phyloP scores from a whole-genome alignment of 2,329 filamentous ascomycete species.

The Pseudomassariella vexata region DNA sequence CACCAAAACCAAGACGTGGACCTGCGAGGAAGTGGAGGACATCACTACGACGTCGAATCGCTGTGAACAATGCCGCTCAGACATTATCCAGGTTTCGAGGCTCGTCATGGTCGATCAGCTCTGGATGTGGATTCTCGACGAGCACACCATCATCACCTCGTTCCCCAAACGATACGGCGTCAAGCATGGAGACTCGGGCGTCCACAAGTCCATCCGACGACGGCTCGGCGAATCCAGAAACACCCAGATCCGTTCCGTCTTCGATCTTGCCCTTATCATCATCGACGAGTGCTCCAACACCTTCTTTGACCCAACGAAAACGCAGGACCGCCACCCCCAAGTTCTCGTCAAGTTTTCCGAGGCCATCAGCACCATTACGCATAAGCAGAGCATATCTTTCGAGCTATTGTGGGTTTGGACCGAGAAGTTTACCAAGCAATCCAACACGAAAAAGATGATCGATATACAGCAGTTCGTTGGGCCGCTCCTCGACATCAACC shows the following conservation, averaged over 20 bases:
- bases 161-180: constrained; percentile 37
- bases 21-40: constrained; percentile 5
- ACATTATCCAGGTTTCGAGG: constrained; percentile 14
- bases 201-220: constrained; percentile 33
- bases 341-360: constrained; percentile 35
- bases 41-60: constrained; percentile 2
- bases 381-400: constrained; percentile 32
- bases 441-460: too few relatives aligned
- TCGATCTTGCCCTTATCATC: constrained; percentile 35
- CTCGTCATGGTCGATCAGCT: constrained; percentile 38
- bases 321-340: constrained; percentile 24
- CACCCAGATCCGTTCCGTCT: constrained; percentile 27
- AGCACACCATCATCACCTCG: constrained; percentile 30
- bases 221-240: constrained; percentile 18
- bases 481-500: constrained; percentile 32
- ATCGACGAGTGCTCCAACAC: constrained; percentile 33
- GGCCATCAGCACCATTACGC: constrained; percentile 32
- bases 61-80: constrained; percentile 10
- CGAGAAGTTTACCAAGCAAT: constrained; percentile 13
- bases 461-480: too few relatives aligned
- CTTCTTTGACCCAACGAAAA: constrained; percentile 32
- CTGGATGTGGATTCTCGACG: constrained; percentile 37
- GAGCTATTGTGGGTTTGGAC: constrained; percentile 31
- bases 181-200: constrained; percentile 30
- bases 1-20: background rate